phyloP scores from a whole-genome alignment of 2,329 filamentous ascomycete genomes.

The Pseudogymnoascus sp. region DNA sequence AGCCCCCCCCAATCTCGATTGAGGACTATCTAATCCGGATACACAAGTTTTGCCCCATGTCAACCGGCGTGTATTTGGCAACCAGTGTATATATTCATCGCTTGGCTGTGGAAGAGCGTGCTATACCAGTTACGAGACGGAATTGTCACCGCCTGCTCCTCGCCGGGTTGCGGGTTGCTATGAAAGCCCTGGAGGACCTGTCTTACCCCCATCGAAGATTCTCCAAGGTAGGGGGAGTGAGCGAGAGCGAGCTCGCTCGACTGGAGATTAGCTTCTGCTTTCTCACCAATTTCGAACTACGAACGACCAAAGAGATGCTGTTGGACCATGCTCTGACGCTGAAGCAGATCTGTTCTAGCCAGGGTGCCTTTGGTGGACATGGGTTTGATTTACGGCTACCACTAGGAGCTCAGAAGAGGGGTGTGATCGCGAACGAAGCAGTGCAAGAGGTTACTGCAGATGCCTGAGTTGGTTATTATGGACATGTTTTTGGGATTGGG shows the following conservation, averaged over 20 bases:
- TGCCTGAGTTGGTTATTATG: conserved; percentile 14
- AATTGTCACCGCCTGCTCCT: conserved; percentile 84
- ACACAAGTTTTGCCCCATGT: conserved; percentile 88
- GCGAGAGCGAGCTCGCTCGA: conserved; percentile 68
- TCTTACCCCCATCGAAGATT: conserved; percentile 79
- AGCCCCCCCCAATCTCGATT: conserved; percentile 72
- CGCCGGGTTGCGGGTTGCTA: conserved; percentile 76
- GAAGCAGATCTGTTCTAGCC: conserved; percentile 28
- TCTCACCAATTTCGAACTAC: conserved; percentile 74
- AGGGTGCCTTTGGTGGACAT: conserved; percentile 22
- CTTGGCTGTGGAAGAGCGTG: conserved; percentile 67
- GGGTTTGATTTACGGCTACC: conserved; percentile 21
- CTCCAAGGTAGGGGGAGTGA: conserved; percentile 82
- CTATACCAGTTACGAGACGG: conserved; percentile 70
- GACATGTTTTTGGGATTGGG: conserved; percentile 4
- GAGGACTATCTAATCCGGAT: conserved; percentile 80
- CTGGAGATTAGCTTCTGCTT: conserved; percentile 88
- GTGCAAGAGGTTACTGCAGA: conserved; percentile 23
- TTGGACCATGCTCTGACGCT: conserved; percentile 40
- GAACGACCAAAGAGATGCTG: conserved; percentile 51
- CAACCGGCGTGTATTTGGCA: conserved; percentile 85
- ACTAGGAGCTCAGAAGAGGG: conserved; percentile 21
- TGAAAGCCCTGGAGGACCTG: conserved; percentile 91
- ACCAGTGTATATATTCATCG: conserved; percentile 81
- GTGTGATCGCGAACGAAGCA: conserved; percentile 20